Percentiles rank a stretch among this genome's conserved stretches.
phyloP scores from a whole-genome alignment of 495 filamentous ascomycete genomes.

The Astrocystis sublimbata region DNA sequence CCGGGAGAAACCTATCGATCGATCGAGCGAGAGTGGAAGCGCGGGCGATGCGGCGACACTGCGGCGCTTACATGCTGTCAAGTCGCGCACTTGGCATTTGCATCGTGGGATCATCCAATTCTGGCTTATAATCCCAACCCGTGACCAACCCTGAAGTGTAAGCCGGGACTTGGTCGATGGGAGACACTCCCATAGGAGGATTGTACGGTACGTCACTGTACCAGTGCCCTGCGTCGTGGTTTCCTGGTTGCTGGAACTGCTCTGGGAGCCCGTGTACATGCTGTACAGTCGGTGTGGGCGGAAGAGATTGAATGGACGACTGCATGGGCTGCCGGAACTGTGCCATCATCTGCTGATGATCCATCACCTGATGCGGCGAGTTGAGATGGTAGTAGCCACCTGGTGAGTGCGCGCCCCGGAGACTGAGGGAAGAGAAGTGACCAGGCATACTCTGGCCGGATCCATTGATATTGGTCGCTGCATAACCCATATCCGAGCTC shows the following conservation, averaged over 20 bases:
- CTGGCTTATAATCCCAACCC: slow-evolving; percentile 45
- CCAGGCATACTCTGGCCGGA: slow-evolving; percentile 52
- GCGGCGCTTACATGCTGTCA: slow-evolving; percentile 39
- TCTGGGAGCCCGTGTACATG: slow-evolving; percentile 23
- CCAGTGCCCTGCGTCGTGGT: slow-evolving; percentile 40
- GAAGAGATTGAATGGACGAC: slow-evolving; percentile 19
- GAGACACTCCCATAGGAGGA: slow-evolving; percentile 44
- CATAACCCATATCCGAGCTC: slow-evolving; percentile 47
- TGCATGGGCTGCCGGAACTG: slow-evolving; percentile 34
- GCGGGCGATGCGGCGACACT: neutral
- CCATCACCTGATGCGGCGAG: slow-evolving; percentile 41
- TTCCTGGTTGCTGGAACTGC: slow-evolving; percentile 36
- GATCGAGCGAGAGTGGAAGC: neutral
- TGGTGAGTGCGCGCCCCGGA: slow-evolving; percentile 44
- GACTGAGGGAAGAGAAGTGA: slow-evolving; percentile 51
- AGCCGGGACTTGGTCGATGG: slow-evolving; percentile 38
- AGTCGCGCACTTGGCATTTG: slow-evolving; percentile 52
- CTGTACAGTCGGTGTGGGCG: slow-evolving; percentile 14
- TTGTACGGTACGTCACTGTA: slow-evolving; percentile 46
- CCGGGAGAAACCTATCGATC: neutral
- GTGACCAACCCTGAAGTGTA: slow-evolving; percentile 38
- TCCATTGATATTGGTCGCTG: slow-evolving; percentile 34
- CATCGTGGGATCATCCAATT: slow-evolving; percentile 46
- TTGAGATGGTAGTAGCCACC: slow-evolving; percentile 48
- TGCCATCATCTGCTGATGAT: slow-evolving; percentile 35